phyloP scores from a whole-genome alignment of 352 stramenopile species.

The Achlya hypogyna region DNA sequence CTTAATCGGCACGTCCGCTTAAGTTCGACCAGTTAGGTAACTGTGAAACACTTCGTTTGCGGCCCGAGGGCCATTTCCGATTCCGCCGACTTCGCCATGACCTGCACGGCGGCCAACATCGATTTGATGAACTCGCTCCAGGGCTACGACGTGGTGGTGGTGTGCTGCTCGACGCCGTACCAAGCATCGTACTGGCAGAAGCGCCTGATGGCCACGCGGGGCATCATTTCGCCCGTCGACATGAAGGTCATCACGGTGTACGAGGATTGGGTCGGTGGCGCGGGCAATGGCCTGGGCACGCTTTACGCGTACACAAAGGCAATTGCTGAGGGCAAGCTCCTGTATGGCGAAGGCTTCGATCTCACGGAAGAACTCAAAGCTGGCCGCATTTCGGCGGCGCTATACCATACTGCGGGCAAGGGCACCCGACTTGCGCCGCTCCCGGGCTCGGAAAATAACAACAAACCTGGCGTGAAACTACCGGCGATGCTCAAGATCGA shows the following conservation, averaged over 20 bases:
- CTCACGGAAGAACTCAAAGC: conserved; percentile 67
- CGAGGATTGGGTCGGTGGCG: conserved; percentile 94
- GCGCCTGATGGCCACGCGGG: conserved; percentile 82
- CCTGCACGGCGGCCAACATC: conserved; percentile 39
- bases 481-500: conserved; percentile 87
- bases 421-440: conserved; percentile 94
- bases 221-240: conserved; percentile 64
- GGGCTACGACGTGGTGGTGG: conserved; percentile 94
- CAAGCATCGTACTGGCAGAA: conserved; percentile 97
- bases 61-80: not conserved
- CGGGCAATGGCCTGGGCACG: conserved; percentile 94
- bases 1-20: not conserved
- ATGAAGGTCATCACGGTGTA: conserved; percentile 93
- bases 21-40: no score
- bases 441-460: conserved; percentile 97
- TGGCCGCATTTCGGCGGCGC: conserved; percentile 81
- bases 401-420: conserved; percentile 98
- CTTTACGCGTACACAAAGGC: conserved; percentile 96
- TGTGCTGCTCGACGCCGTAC: conserved; percentile 94
- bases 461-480: conserved; percentile 98
- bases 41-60: not conserved
- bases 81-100: not conserved
- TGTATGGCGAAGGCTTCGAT: conserved; percentile 67
- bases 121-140: conserved; percentile 79
- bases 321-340: conserved; percentile 66